A percentile compares a stretch with the other conserved stretches of the same genome.
Conservation (phyloP, 176 grass and related monocot species). For the Echinochloa phyllopogon region DNA sequence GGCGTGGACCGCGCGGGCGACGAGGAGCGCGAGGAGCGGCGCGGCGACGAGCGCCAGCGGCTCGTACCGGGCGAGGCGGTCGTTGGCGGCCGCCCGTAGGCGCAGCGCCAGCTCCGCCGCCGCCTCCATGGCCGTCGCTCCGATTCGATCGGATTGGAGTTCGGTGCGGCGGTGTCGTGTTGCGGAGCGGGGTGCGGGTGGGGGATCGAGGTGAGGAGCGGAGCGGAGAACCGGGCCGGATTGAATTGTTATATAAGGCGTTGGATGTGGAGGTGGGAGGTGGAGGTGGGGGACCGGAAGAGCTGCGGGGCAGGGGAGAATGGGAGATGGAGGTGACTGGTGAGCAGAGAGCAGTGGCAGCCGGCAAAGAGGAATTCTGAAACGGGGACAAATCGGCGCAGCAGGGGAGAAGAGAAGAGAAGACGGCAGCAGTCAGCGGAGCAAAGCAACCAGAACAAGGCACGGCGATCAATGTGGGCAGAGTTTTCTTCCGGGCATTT, state of each 20-base stretch:
- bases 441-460: background rate
- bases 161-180: background rate
- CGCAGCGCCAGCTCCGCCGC: slow-evolving; percentile 42
- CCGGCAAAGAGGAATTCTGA: background rate
- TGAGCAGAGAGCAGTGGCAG: background rate
- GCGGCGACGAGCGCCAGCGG: slow-evolving; percentile 69
- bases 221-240: background rate
- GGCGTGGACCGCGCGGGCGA: slow-evolving; percentile 61
- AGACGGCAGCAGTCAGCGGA: background rate
- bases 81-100: slow-evolving; percentile 67
- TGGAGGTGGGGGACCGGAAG: background rate
- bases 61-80: slow-evolving; percentile 65
- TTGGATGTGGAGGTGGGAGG: background rate
- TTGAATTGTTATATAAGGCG: slow-evolving; percentile 36
- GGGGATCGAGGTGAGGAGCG: background rate
- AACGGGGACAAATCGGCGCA: background rate
- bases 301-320: background rate
- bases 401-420: background rate
- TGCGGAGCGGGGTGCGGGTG: background rate
- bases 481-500: background rate
- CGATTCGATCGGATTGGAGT: slow-evolving; percentile 11
- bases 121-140: slow-evolving; percentile 25
- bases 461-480: background rate
- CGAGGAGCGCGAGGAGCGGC: slow-evolving; percentile 69
- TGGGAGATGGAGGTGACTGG: background rate